Conservation (phyloP, 495 filamentous ascomycete species). For the Aspergillus leporis region DNA sequence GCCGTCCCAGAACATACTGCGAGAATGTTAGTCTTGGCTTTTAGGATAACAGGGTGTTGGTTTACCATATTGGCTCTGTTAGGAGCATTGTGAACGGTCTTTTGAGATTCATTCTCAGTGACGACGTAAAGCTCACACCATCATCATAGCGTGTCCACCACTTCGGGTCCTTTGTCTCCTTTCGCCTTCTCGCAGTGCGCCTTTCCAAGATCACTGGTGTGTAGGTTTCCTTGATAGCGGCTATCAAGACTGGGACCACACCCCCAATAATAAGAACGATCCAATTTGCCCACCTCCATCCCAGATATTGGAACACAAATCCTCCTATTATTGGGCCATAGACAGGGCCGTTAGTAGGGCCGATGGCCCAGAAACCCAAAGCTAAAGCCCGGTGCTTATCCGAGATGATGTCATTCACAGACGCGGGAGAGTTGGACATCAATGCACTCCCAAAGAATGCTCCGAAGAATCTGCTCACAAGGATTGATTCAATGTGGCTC, state of each 20-base stretch:
- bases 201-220: conserved; percentile 46
- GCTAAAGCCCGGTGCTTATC: conserved; percentile 67
- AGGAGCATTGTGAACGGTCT: conserved; percentile 59
- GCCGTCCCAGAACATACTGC: conserved; percentile 68
- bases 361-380: conserved; percentile 73
- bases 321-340: conserved; percentile 67
- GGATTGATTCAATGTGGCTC: conserved; percentile 59
- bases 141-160: conserved; percentile 29
- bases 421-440: conserved; percentile 72
- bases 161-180: conserved; percentile 61
- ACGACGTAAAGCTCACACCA: conserved; percentile 69
- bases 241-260: conserved; percentile 47
- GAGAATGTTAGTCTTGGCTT: not conserved
- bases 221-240: conserved; percentile 52
- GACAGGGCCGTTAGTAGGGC: conserved; percentile 72
- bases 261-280: conserved; percentile 67
- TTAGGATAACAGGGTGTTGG: conserved; percentile 31
- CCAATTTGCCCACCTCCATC: conserved; percentile 87
- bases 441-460: conserved; percentile 75
- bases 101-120: conserved; percentile 27
- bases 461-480: conserved; percentile 70
- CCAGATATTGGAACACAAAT: conserved; percentile 64
- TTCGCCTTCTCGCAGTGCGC: conserved; percentile 33
- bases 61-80: conserved; percentile 55
- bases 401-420: conserved; percentile 69